Conservation (phyloP, 352 stramenopile genomes). For the Globisporangium emineosum region DNA sequence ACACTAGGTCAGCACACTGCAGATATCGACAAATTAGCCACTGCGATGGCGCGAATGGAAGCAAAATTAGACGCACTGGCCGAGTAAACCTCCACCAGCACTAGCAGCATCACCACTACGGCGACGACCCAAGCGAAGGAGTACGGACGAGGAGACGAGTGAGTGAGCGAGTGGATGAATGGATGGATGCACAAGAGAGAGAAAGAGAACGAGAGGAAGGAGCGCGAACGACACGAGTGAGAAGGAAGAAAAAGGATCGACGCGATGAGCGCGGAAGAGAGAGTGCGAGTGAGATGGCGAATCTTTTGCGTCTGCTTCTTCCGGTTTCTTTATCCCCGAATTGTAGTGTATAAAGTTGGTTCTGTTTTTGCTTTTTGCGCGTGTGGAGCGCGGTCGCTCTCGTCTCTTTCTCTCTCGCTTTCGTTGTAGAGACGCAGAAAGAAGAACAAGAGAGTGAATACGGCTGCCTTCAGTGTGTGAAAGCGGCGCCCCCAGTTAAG, state of each 20-base stretch:
- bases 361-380: slow-evolving; percentile 10
- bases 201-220: neutral
- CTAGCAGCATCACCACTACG: neutral
- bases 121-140: neutral
- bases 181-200: slow-evolving; percentile 5
- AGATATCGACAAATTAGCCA: slow-evolving; percentile 86
- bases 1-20: slow-evolving; percentile 88
- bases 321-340: slow-evolving; percentile 28
- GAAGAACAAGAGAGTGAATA: neutral
- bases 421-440: neutral
- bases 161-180: neutral
- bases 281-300: neutral
- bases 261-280: slow-evolving; percentile 2
- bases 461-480: neutral
- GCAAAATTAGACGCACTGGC: slow-evolving; percentile 84
- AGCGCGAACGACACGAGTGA: neutral
- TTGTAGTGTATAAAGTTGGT: slow-evolving; percentile 35
- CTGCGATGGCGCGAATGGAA: slow-evolving; percentile 86
- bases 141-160: neutral
- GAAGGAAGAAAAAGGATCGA: neutral
- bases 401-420: neutral
- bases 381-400: no score
- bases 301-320: slow-evolving; percentile 3
- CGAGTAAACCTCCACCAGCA: slow-evolving; percentile 39
- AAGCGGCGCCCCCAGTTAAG: neutral